A percentile compares a stretch with the other conserved stretches of the same genome.
Conservation (phyloP, 2,329 filamentous ascomycete genomes). For the Aureobasidium subglaciale region DNA sequence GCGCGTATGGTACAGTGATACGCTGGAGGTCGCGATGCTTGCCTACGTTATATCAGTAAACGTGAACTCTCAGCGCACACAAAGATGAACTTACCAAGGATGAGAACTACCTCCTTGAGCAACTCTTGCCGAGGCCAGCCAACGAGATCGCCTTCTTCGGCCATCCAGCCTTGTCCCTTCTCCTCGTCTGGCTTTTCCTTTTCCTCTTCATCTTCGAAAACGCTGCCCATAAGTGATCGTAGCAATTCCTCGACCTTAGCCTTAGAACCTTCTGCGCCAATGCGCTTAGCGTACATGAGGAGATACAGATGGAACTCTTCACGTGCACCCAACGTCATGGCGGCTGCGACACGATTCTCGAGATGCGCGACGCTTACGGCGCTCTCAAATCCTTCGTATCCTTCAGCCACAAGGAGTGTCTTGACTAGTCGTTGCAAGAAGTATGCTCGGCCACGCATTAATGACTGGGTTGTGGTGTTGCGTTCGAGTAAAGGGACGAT, state of each 20-base stretch:
- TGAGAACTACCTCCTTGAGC: conserved; percentile 82
- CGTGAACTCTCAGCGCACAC: not conserved
- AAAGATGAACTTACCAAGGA: conserved; percentile 63
- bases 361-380: conserved; percentile 88
- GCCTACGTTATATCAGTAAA: conserved; percentile 44
- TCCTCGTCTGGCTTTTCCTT: conserved; percentile 39
- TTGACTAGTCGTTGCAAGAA: conserved; percentile 89
- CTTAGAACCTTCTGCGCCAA: conserved; percentile 81
- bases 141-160: conserved; percentile 65
- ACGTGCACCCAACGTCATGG: conserved; percentile 72
- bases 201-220: conserved; percentile 52
- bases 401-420: conserved; percentile 75
- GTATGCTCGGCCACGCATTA: conserved; percentile 86
- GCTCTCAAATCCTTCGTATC: conserved; percentile 86
- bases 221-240: conserved; percentile 68
- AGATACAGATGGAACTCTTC: conserved; percentile 93
- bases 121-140: conserved; percentile 87
- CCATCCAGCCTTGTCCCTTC: conserved; percentile 52
- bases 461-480: conserved; percentile 86
- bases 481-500: conserved; percentile 90
- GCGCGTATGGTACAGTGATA: conserved; percentile 89
- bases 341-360: conserved; percentile 88
- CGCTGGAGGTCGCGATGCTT: conserved; percentile 94
- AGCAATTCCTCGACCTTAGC: conserved; percentile 90
- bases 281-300: conserved; percentile 95